Evolutionary conservation across 306 rosid genomes (phyloP).

Genomic region (Mucuna pruriens): DNA sequence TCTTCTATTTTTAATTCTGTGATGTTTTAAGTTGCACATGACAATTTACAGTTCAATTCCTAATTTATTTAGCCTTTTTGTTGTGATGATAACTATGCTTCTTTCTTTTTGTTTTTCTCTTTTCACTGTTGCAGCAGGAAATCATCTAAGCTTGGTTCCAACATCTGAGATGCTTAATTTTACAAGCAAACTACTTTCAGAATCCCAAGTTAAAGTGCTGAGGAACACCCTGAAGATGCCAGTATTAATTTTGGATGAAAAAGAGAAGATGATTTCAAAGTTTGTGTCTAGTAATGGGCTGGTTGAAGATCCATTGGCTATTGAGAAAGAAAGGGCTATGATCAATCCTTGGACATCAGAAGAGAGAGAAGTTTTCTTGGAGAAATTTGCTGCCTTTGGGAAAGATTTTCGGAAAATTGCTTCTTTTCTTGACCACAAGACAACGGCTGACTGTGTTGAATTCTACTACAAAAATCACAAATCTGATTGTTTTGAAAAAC

Average conservation of each 20-base stretch:
- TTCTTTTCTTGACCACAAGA: constrained; percentile 83
- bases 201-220: constrained; percentile 59
- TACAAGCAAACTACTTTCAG: constrained; percentile 71
- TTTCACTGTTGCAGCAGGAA: constrained; percentile 56
- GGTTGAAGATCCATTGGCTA: constrained; percentile 85
- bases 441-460: constrained; percentile 95
- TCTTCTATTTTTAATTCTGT: not conserved
- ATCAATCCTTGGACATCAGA: constrained; percentile 89
- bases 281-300: constrained; percentile 80
- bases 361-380: constrained; percentile 72
- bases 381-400: constrained; percentile 67
- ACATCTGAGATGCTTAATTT: constrained; percentile 58
- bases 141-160: constrained; percentile 62
- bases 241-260: constrained; percentile 75
- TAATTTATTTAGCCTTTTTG: not conserved
- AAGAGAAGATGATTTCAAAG: constrained; percentile 66
- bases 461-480: constrained; percentile 95
- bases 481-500: constrained; percentile 73
- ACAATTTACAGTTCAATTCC: not conserved
- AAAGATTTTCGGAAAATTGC: constrained; percentile 87
- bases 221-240: constrained; percentile 88
- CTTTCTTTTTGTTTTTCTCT: not conserved
- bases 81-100: not conserved
- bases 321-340: constrained; percentile 80
- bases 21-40: not conserved